Evolutionary conservation across 768 basidiomycete genomes (phyloP).

Genomic region (Hypsizygus marmoreus): DNA sequence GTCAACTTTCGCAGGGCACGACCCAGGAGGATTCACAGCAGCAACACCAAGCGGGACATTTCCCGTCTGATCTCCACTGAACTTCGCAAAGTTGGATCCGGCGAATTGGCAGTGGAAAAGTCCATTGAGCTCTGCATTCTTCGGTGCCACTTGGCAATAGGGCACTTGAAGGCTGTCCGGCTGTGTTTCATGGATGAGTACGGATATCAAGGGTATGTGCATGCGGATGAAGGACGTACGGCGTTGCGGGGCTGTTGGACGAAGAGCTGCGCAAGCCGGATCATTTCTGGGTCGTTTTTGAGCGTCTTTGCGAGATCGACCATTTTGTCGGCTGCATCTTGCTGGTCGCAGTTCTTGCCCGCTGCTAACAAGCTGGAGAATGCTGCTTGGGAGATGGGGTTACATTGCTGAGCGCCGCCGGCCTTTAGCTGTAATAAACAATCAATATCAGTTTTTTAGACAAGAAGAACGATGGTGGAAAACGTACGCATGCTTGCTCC

Average conservation of each 20-base stretch:
- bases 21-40: conserved; percentile 44
- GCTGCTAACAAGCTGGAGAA: conserved; percentile 51
- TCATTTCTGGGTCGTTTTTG: conserved; percentile 44
- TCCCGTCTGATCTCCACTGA: conserved; percentile 43
- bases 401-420: conserved; percentile 49
- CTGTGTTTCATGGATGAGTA: conserved; percentile 21
- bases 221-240: conserved; percentile 26
- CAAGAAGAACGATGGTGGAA: neutral
- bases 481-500: conserved; percentile 55
- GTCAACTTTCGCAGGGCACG: conserved; percentile 45
- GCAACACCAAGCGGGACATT: conserved; percentile 47
- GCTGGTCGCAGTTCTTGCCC: conserved; percentile 44
- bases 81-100: conserved; percentile 41
- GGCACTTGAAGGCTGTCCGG: conserved; percentile 48
- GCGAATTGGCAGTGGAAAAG: conserved; percentile 57
- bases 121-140: conserved; percentile 49
- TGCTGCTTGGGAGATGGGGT: conserved; percentile 43
- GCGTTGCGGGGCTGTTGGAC: conserved; percentile 54
- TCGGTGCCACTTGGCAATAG: conserved; percentile 51
- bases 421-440: conserved; percentile 34
- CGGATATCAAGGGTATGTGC: neutral
- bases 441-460: neutral
- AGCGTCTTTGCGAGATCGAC: conserved; percentile 47
- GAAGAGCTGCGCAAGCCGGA: conserved; percentile 47
- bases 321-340: conserved; percentile 51